Evolutionary conservation across 495 filamentous ascomycete genomes (phyloP), one percentile per base, ranked within the genome.

Genomic region (Thermothielavioides terrestris): DNA sequence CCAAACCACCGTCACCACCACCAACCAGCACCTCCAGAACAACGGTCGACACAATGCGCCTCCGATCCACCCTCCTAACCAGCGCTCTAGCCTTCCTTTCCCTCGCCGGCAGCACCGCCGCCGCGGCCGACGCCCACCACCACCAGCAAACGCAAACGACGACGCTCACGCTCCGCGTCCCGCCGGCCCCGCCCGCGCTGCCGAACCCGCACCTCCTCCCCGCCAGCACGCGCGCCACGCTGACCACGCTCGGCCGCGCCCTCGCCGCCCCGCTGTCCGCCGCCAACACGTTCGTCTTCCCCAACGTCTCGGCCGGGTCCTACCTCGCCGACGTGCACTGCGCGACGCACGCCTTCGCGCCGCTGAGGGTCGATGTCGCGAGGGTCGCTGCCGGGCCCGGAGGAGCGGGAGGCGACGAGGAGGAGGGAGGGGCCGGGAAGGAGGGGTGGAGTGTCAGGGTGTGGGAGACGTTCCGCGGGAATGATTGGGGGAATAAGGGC

Each of bases 401-500:
- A 65, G 7, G 64, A 68, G 10, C 65, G 75, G 17, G 59, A 66
- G 7, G 74, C 65, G 70, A 23, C 2, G 17, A 14, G 28, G 64
- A 65, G 6, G 65, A 67, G 10, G 66, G 75, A n/a, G 60, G 66
- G 9, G 72, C 65, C 70, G 78, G 53, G 32, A 45, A 59, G 34
- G 62, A 57, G 28, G 68, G 10, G 63, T 62, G 25, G 39, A 54
- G 68, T 18, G 77, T 85, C 4, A 55, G 77, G n/a, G 79, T 82
- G 26, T 89, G 85, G 84, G 83, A 88, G 69, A 94, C 88, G 21
- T 94, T 84, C 63, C 69, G 86, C n/a, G 85, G 89, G 7, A 90
- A 92, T 59, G 80, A 89, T 52, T 89, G 88, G 87, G 80, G 75
- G 23, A 91, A 94, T 64, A 85, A 82, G 50, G 86, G 91, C 12